Percentiles rank a stretch among this genome's conserved stretches.
Evolutionary conservation across 495 filamentous ascomycete genomes (phyloP).

Genomic region (Aspergillus avenaceus): DNA sequence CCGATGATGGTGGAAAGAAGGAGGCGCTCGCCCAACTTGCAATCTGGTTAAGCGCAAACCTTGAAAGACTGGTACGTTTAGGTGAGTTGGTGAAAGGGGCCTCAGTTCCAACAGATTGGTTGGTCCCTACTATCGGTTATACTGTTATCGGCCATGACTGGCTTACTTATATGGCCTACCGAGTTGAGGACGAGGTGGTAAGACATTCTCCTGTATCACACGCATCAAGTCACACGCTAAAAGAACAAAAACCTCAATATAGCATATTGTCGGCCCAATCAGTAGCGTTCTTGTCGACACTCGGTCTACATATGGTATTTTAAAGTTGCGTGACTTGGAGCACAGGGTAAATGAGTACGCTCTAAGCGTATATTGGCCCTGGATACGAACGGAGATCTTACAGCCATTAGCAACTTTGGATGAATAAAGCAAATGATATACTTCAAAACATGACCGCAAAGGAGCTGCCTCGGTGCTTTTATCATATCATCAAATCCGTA

Average conservation of each 20-base stretch:
- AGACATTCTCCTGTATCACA: neutral
- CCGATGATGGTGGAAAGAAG: neutral
- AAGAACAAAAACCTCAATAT: neutral
- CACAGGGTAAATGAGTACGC: neutral
- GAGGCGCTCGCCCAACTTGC: conserved; percentile 1
- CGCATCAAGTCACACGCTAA: neutral
- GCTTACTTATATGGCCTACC: conserved; percentile 1
- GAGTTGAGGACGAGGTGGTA: conserved; percentile 4
- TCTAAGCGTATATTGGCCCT: neutral
- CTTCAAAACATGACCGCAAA: too few species aligned
- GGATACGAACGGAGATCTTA: neutral
- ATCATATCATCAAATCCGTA: too few species aligned
- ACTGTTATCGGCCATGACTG: conserved; percentile 6
- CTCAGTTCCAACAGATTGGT: neutral
- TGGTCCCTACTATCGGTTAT: neutral
- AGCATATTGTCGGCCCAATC: too few species aligned
- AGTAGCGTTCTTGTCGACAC: too few species aligned
- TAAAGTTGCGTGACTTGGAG: too few species aligned
- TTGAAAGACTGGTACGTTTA: neutral
- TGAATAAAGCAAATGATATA: too few species aligned
- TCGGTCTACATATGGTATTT: too few species aligned
- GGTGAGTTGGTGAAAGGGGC: neutral
- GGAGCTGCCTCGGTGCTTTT: too few species aligned
- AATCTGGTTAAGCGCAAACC: neutral
- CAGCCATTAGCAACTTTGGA: neutral